Percentiles rank a stretch among this genome's conserved stretches.
Conservation (phyloP, 805 yeast genomes). For the Kluyveromyces siamensis region DNA sequence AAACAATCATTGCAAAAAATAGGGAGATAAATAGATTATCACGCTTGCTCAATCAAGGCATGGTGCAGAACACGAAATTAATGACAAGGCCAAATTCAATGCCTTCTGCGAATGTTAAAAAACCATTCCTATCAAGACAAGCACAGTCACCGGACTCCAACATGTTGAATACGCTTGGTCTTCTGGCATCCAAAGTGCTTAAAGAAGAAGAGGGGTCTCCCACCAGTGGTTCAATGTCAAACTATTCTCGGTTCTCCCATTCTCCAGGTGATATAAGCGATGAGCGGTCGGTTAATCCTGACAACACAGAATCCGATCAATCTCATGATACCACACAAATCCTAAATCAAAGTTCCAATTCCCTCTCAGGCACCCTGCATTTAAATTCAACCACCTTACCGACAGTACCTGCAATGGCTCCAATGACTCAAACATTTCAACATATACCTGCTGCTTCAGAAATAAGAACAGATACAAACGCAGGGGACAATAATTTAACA, state of each 20-base stretch:
- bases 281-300: slow-evolving; percentile 1
- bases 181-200: slow-evolving; percentile 45
- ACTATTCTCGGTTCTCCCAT: background rate
- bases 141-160: slow-evolving; percentile 8
- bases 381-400: background rate
- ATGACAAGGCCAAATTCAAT: background rate
- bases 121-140: slow-evolving; percentile 1
- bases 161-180: slow-evolving; percentile 43
- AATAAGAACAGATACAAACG: background rate
- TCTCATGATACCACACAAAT: slow-evolving; percentile 7
- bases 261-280: background rate
- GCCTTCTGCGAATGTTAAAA: background rate
- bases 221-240: slow-evolving; percentile 10
- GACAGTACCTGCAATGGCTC: background rate
- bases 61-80: slow-evolving; percentile 1
- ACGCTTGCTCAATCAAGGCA: slow-evolving; percentile 23
- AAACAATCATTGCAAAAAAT: slow-evolving; percentile 35
- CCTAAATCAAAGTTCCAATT: background rate
- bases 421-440: background rate
- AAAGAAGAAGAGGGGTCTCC: slow-evolving; percentile 26
- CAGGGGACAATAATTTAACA: background rate
- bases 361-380: background rate
- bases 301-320: slow-evolving; percentile 8
- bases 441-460: background rate
- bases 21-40: slow-evolving; percentile 35